Evolutionary conservation across 2,329 filamentous ascomycete species (phyloP), one percentile per base, ranked within the genome.

Genomic region (Colletotrichum echinochloae): DNA sequence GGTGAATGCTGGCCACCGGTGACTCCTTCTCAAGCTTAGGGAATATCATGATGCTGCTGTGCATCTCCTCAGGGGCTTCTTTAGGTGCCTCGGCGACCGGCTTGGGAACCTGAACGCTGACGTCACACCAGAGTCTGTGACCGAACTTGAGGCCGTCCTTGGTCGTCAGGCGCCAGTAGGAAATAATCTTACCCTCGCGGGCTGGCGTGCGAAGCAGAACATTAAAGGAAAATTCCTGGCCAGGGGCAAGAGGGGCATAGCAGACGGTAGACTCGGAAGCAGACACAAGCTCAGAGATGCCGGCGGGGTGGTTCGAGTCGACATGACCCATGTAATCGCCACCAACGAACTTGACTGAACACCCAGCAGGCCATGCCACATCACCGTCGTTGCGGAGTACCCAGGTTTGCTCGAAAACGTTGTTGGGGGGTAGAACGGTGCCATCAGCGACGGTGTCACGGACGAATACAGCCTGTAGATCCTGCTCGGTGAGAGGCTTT

Each of bases 321-420:
- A 97, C 88, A 74, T 95, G 92, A 76, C 97, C 94, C 96, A 99
- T 98, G 82, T 95, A 94, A 80, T 98, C 95, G 60, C 96, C 96
- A 68, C 95, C 94, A 70, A 97, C 92, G 77, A 95, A 98, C 81
- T 93, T 94, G 75, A 98, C 93, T 66, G 91, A 92, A 85, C 94
- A 97, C 72, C 95, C 96, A 65, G 91, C 89, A 46, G 96, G 96
- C 96, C 96, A 99, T 16, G 90, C 81, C 60, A 86, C 83, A 14
- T 89, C 89, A 35, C 96, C 95, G 26, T 92, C 91, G 79, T 99
- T 99, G 77, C 91, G 91, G 49, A 99, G 87, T 63, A 92, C 92
- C 96, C 96, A 99, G 2, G 93, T 94, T 81, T 99, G 95, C 76
- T 92, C 89, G 78, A 99, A 97, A 39, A 91, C 88, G 64, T 90